A percentile compares a stretch with the other conserved stretches of the same genome.
Conservation (phyloP, 345 rosid species). For the Citropsis articulata region DNA sequence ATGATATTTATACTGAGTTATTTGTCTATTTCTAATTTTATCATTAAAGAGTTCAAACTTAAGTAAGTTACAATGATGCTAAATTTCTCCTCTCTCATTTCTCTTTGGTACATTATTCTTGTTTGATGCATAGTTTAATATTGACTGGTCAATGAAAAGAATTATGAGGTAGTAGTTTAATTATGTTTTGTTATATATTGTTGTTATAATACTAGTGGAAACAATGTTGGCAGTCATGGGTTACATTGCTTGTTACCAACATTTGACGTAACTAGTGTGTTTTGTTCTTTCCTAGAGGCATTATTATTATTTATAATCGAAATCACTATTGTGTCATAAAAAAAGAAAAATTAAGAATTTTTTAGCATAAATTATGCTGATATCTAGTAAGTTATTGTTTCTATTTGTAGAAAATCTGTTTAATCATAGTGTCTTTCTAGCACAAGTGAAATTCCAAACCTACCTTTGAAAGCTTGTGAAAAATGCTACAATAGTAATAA, state of each 20-base stretch:
- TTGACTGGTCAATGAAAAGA: background rate
- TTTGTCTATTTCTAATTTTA: background rate
- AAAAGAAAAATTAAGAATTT: too few species aligned
- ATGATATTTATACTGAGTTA: background rate
- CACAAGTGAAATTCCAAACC: too few species aligned
- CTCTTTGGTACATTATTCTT: background rate
- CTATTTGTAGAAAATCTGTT: too few species aligned
- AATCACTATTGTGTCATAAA: conserved; percentile 1
- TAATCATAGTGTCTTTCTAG: too few species aligned
- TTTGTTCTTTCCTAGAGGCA: background rate
- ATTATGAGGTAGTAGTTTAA: conserved; percentile 1
- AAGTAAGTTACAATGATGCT: conserved; percentile 55
- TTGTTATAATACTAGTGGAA: conserved; percentile 2
- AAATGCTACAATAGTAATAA: too few species aligned
- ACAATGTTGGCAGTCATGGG: conserved; percentile 23
- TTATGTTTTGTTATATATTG: conserved; percentile 7
- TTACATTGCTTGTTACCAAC: conserved; percentile 17
- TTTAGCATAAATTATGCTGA: too few species aligned
- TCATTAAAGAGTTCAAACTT: background rate
- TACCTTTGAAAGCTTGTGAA: too few species aligned
- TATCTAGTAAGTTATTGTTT: too few species aligned
- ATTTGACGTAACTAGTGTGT: conserved; percentile 15
- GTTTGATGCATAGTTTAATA: background rate
- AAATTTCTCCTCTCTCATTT: conserved; percentile 6
- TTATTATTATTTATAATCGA: conserved; percentile 10